Evolutionary conservation across 495 filamentous ascomycete genomes (phyloP).

Genomic region (Penicillium tannophilum): DNA sequence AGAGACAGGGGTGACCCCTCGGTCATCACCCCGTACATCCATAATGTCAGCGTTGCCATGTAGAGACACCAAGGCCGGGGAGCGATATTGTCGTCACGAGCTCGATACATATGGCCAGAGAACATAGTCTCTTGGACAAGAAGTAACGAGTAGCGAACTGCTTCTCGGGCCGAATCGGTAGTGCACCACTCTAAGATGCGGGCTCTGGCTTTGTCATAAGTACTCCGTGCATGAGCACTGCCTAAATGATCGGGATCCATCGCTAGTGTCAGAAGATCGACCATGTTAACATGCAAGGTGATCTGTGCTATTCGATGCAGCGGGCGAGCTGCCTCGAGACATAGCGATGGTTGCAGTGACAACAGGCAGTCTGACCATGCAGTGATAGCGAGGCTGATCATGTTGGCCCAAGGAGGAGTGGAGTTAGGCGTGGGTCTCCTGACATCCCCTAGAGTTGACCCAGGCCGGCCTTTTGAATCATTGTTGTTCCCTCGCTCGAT

Average conservation of each 20-base stretch:
- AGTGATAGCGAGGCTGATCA: neutral
- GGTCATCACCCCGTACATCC: conserved; percentile 17
- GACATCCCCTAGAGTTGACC: neutral
- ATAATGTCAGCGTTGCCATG: conserved; percentile 16
- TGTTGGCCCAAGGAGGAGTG: neutral
- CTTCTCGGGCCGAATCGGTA: neutral
- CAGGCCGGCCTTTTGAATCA: neutral
- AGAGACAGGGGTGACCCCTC: neutral
- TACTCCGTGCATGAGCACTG: neutral
- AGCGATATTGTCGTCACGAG: conserved; percentile 16
- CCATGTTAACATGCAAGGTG: conserved; percentile 11
- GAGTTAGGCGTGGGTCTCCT: neutral
- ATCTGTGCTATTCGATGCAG: conserved; percentile 20
- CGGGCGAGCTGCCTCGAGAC: conserved; percentile 7
- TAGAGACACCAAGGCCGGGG: conserved; percentile 24
- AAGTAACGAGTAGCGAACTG: neutral
- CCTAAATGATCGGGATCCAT: neutral
- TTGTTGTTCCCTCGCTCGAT: neutral
- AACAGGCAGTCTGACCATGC: conserved; percentile 15
- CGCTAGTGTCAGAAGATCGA: neutral
- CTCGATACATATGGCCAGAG: conserved; percentile 6
- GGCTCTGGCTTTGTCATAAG: neutral
- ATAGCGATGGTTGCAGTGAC: conserved; percentile 14
- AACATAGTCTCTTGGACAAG: neutral
- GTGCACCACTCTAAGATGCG: neutral